Evolutionary conservation across 1,139 yeast species (phyloP).

Genomic region (Suhomyces coccinellae): DNA sequence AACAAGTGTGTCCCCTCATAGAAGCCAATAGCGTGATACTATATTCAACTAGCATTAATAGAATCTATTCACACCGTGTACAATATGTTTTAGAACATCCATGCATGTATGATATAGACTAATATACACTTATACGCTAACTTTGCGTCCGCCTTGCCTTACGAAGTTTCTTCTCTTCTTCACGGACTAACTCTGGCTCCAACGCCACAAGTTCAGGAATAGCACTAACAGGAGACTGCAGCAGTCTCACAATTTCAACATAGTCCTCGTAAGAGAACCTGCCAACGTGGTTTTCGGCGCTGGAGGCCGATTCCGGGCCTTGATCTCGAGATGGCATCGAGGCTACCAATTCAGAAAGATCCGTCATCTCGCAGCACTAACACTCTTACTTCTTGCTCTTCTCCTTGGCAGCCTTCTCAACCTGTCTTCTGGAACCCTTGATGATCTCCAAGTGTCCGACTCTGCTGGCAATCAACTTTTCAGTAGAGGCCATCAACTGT

Average conservation of each 20-base stretch:
- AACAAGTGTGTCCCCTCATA: no score
- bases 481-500: conserved; percentile 72
- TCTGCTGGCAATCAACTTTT: conserved; percentile 78
- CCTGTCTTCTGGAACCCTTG: conserved; percentile 86
- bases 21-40: no score
- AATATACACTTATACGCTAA: background rate
- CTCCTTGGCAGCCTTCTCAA: conserved; percentile 57
- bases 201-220: conserved; percentile 33
- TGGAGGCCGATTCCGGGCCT: background rate
- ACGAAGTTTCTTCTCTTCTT: conserved; percentile 22
- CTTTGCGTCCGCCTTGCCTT: conserved; percentile 20
- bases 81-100: background rate
- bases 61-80: background rate
- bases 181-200: conserved; percentile 31
- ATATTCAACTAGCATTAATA: no score
- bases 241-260: conserved; percentile 5
- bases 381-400: conserved; percentile 16
- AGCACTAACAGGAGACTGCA: conserved; percentile 10
- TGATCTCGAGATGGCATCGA: background rate
- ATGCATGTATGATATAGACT: background rate
- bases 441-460: conserved; percentile 95
- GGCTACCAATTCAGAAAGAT: background rate
- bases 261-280: conserved; percentile 10
- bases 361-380: background rate
- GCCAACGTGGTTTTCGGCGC: background rate